A percentile compares a stretch with the other conserved stretches of the same genome.
phyloP scores from a whole-genome alignment of 495 filamentous ascomycete species.

The Bryoglossum gracile region DNA sequence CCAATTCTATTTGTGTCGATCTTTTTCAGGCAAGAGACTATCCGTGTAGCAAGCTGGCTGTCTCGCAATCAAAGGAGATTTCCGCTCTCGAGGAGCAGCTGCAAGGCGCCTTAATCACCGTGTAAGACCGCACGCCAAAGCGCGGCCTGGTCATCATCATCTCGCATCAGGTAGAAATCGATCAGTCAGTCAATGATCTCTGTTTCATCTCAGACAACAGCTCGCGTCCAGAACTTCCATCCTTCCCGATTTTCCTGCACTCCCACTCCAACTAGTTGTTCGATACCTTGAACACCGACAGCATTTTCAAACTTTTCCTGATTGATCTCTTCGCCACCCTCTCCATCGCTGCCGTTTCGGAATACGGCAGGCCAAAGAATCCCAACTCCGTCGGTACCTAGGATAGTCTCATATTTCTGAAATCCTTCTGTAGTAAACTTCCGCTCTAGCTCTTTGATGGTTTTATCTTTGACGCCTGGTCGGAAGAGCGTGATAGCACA shows the following conservation, averaged over 20 bases:
- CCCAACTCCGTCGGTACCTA: constrained; percentile 88
- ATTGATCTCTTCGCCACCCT: constrained; percentile 81
- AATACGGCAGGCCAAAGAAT: constrained; percentile 87
- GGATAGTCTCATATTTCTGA: constrained; percentile 73
- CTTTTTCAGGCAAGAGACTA: too few species aligned
- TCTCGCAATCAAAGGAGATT: too few species aligned
- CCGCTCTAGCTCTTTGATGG: constrained; percentile 57
- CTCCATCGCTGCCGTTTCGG: constrained; percentile 57
- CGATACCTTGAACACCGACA: constrained; percentile 71
- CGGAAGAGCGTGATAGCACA: constrained; percentile 88
- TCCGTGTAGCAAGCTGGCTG: too few species aligned
- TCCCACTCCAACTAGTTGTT: constrained; percentile 62
- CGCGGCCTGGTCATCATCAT: too few species aligned
- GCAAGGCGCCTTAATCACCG: too few species aligned
- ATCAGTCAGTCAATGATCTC: too few species aligned
- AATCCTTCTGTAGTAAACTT: constrained; percentile 74
- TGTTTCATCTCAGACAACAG: too few species aligned
- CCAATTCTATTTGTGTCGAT: too few species aligned
- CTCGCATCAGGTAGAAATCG: too few species aligned
- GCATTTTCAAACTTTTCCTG: constrained; percentile 84
- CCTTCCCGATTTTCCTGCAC: constrained; percentile 58
- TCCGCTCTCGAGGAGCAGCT: too few species aligned
- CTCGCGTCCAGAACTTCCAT: constrained; percentile 83
- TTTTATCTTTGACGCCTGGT: constrained; percentile 48
- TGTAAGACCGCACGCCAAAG: too few species aligned